phyloP scores from a whole-genome alignment of 1,284 basidiomycete genomes.

The Cryptococcus sp. region DNA sequence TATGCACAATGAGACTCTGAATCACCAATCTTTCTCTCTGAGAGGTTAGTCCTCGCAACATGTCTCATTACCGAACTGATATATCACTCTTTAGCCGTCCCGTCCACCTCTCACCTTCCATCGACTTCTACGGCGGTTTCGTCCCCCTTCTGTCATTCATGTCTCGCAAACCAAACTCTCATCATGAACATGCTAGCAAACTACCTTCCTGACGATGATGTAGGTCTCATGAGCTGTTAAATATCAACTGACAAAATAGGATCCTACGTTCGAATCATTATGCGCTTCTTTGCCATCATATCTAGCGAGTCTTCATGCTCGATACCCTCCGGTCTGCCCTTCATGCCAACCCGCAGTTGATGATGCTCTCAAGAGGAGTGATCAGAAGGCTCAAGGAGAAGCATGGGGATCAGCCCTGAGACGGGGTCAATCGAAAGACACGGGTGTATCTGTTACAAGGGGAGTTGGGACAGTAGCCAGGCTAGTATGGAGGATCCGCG shows the following conservation, averaged over 20 bases:
- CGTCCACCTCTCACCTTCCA: conserved; percentile 28
- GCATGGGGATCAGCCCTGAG: conserved; percentile 53
- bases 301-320: conserved; percentile 63
- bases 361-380: conserved; percentile 67
- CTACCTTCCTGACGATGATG: conserved; percentile 65
- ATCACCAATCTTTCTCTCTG: conserved; percentile 64
- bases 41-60: conserved; percentile 56
- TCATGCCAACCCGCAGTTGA: conserved; percentile 71
- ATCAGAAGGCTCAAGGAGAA: conserved; percentile 72
- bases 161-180: conserved; percentile 83
- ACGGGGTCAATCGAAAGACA: not conserved
- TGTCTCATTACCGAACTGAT: not conserved
- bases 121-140: conserved; percentile 11
- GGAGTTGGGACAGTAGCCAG: conserved; percentile 9
- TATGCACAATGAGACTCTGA: conserved; percentile 72
- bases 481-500: conserved; percentile 24
- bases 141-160: conserved; percentile 71
- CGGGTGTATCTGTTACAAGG: not conserved
- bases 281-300: conserved; percentile 65
- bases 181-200: conserved; percentile 78
- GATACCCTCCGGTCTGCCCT: conserved; percentile 80
- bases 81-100: conserved; percentile 12
- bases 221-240: conserved; percentile 46
- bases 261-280: conserved; percentile 62
- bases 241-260: conserved; percentile 48